Conservation (phyloP, 2,329 filamentous ascomycete genomes). For the Mycosphaerella sp. region DNA sequence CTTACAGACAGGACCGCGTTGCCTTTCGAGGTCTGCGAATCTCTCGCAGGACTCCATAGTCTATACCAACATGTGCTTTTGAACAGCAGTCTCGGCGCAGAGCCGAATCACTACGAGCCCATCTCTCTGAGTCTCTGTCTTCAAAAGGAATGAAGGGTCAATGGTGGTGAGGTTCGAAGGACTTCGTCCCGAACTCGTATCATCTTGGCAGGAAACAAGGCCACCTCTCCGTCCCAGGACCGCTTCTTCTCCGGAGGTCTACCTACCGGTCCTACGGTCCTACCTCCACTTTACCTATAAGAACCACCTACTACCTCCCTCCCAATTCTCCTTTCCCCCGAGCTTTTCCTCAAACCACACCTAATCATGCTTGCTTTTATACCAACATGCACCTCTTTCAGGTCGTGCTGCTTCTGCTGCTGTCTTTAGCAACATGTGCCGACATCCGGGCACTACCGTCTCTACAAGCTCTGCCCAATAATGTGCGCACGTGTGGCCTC, state of each 20-base stretch:
- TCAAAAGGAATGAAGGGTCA: no score
- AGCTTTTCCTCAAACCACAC: background rate
- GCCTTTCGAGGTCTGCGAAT: background rate
- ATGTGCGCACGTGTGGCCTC: background rate
- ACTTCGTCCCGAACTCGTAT: no score
- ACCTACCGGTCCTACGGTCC: no score
- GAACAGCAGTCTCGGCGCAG: no score
- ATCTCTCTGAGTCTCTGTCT: no score
- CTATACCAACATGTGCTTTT: background rate
- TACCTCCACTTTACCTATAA: no score
- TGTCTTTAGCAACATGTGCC: background rate
- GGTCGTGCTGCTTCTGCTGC: background rate
- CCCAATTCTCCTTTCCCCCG: background rate
- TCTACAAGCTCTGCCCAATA: conserved; percentile 2
- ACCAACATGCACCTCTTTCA: background rate
- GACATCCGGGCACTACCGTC: background rate
- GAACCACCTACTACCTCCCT: no score
- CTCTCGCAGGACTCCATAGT: background rate
- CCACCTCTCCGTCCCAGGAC: no score
- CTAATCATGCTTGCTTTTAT: background rate
- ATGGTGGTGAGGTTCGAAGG: no score
- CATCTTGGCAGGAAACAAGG: no score
- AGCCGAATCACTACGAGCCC: no score
- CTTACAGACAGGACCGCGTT: background rate
- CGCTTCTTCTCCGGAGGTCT: no score